phyloP scores from a whole-genome alignment of 495 filamentous ascomycete species.

The Parathielavia hyrcaniae region DNA sequence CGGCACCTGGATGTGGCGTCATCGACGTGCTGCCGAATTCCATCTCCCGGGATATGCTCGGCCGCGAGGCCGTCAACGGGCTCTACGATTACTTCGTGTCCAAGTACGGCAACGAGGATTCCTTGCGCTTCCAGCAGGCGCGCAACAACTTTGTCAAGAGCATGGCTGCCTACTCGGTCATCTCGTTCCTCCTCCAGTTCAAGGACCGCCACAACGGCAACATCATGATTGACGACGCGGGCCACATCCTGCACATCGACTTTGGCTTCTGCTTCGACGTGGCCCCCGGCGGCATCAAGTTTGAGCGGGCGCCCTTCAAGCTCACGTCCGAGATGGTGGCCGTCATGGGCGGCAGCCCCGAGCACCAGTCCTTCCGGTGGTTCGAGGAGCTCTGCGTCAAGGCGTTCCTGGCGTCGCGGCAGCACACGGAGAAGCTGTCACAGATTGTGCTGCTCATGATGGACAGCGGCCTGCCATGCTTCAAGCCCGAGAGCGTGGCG shows the following conservation, averaged over 20 bases:
- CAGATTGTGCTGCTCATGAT: conserved; percentile 93
- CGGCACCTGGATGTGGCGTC: conserved; percentile 93
- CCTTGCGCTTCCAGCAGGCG: conserved; percentile 87
- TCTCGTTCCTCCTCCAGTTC: conserved; percentile 94
- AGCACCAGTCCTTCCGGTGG: conserved; percentile 84
- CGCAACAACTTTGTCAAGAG: conserved; percentile 97
- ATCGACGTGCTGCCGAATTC: conserved; percentile 97
- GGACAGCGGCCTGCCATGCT: conserved; percentile 92
- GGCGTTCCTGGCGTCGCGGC: conserved; percentile 86
- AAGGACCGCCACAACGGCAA: conserved; percentile 99
- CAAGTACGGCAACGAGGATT: conserved; percentile 94
- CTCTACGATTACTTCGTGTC: conserved; percentile 97
- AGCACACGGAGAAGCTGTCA: conserved; percentile 74
- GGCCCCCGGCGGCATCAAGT: conserved; percentile 89
- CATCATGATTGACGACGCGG: conserved; percentile 97
- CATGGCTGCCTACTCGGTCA: conserved; percentile 99
- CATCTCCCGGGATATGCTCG: conserved; percentile 97
- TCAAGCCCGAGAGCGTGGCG: conserved; percentile 91
- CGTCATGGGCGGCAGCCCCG: conserved; percentile 86
- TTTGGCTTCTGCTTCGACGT: conserved; percentile 99
- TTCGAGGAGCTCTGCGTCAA: conserved; percentile 97
- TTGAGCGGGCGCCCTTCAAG: conserved; percentile 98
- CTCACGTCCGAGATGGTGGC: conserved; percentile 94
- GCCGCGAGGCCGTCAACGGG: conserved; percentile 93
- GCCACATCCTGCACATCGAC: conserved; percentile 97